These are phyloP conservation scores for Aureobasidium sp. DNA, from an alignment of 2,329 filamentous ascomycete species.

Conservation along the genomic window DNA sequence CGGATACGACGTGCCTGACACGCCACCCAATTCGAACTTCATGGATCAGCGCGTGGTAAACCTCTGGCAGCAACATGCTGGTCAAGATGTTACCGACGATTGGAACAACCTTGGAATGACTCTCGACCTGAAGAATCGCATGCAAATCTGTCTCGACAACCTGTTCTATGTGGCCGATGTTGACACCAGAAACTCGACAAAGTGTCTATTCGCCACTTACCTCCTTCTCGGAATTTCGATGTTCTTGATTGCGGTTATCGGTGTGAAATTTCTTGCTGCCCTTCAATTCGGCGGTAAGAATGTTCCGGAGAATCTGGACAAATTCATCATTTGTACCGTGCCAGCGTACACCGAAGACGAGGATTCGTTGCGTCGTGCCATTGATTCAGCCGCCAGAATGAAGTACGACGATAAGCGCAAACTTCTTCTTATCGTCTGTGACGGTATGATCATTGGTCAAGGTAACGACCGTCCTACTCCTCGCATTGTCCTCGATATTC, in stretches of 20 bases:
- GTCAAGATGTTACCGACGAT: conserved; percentile 73
- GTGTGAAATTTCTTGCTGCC: conserved; percentile 94
- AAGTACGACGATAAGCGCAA: conserved; percentile 98
- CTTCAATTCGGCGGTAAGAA: conserved; percentile 90
- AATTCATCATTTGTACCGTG: conserved; percentile 96
- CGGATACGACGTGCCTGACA: conserved; percentile 42
- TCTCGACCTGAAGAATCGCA: conserved; percentile 51
- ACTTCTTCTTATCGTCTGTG: conserved; percentile 83
- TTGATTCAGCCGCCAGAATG: conserved; percentile 93
- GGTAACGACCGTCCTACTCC: conserved; percentile 95
- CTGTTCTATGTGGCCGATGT: conserved; percentile 90
- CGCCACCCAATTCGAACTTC: conserved; percentile 57
- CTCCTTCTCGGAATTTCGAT: conserved; percentile 80
- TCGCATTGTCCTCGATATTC: conserved; percentile 91
- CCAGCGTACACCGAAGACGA: conserved; percentile 98
- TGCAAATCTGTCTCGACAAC: conserved; percentile 83
- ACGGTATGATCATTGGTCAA: conserved; percentile 99
- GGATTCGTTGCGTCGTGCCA: conserved; percentile 90
- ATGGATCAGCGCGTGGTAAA: conserved; percentile 69
- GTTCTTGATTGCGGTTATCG: conserved; percentile 72
- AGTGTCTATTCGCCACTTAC: conserved; percentile 84
- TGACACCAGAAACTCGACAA: conserved; percentile 79
- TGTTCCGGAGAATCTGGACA: conserved; percentile 90
- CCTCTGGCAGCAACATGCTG: conserved; percentile 70
- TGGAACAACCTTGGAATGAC: conserved; percentile 67